Conservation (phyloP, 2,329 filamentous ascomycete genomes). For the Sporothrix luriei region DNA sequence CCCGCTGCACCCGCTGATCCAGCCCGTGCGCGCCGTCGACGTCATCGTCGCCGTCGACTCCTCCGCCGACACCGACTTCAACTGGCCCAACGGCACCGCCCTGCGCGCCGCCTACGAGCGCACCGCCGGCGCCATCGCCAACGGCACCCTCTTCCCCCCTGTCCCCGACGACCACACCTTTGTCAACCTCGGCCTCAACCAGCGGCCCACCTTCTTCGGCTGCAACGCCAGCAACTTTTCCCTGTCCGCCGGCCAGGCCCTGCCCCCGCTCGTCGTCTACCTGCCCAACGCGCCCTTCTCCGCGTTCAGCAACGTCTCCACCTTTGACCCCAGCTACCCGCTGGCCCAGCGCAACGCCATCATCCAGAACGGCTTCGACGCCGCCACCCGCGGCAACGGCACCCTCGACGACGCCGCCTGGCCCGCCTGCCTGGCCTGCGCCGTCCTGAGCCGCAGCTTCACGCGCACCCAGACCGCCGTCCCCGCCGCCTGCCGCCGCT, state of each 20-base stretch:
- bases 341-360: conserved; percentile 71
- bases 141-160: conserved; percentile 60
- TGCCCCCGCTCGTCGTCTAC: conserved; percentile 57
- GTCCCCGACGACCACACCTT: conserved; percentile 61
- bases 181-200: conserved; percentile 60
- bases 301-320: conserved; percentile 75
- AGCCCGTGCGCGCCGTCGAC: conserved; percentile 57
- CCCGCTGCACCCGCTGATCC: conserved; percentile 56
- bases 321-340: conserved; percentile 69
- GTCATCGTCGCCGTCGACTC: conserved; percentile 68
- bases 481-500: conserved; percentile 71
- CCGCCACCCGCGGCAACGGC: conserved; percentile 79
- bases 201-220: conserved; percentile 64
- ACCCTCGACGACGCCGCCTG: conserved; percentile 76
- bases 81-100: conserved; percentile 64
- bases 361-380: conserved; percentile 83
- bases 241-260: conserved; percentile 30
- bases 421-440: conserved; percentile 85
- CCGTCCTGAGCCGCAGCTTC: conserved; percentile 76
- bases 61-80: conserved; percentile 59
- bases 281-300: conserved; percentile 83
- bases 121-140: conserved; percentile 51
- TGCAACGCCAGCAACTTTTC: conserved; percentile 51
- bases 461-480: conserved; percentile 68
- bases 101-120: conserved; percentile 61